A percentile compares a stretch with the other conserved stretches of the same genome.
phyloP scores from a whole-genome alignment of 805 yeast species.

The Candida saitoana region DNA sequence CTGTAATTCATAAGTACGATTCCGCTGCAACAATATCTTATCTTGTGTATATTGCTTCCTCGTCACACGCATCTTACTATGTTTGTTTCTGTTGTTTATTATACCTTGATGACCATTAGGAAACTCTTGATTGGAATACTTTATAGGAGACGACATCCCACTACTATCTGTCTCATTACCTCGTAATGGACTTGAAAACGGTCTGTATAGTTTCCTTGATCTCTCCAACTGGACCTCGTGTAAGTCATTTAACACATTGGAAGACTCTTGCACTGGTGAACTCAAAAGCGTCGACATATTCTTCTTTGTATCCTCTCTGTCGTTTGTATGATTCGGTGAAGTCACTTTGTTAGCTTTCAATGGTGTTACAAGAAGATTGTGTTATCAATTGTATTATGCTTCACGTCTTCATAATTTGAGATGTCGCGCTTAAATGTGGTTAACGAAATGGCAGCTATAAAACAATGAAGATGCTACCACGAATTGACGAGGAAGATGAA shows the following conservation, averaged over 20 bases:
- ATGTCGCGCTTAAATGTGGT: too few relatives aligned
- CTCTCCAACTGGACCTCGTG: conserved; percentile 17
- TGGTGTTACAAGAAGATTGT: too few relatives aligned
- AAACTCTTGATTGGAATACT: background rate
- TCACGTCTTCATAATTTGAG: too few relatives aligned
- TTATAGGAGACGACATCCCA: conserved; percentile 1
- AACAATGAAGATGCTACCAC: background rate
- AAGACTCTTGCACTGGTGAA: background rate
- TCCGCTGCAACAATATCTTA: conserved; percentile 14
- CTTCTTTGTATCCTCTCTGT: conserved; percentile 1
- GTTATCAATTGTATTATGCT: background rate
- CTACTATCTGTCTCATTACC: background rate
- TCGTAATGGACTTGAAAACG: conserved; percentile 13
- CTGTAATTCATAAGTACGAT: conserved; percentile 16
- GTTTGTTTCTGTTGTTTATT: conserved; percentile 18
- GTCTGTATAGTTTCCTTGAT: conserved; percentile 12
- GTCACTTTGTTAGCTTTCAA: conserved; percentile 1
- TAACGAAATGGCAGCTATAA: too few relatives aligned
- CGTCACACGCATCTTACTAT: conserved; percentile 18
- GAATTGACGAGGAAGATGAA: conserved; percentile 15
- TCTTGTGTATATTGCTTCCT: conserved; percentile 24
- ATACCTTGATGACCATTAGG: conserved; percentile 1
- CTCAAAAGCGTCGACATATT: background rate
- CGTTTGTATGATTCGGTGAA: background rate
- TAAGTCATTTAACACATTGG: conserved; percentile 14